Conservation (phyloP, 106 monocot species). For the Agapanthus africanus region DNA sequence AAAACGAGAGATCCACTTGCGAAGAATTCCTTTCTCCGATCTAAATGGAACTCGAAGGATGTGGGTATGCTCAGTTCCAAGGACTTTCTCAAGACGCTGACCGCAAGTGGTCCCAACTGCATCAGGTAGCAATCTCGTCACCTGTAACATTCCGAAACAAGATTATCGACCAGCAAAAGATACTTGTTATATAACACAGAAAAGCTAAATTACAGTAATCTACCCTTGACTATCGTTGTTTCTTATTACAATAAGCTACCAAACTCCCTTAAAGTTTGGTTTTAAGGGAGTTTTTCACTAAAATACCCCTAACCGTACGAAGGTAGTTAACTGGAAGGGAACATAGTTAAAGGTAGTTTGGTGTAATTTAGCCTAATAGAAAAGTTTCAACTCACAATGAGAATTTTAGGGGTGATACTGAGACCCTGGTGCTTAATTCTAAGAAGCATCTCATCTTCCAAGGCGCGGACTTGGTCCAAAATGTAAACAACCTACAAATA, state of each 20-base stretch:
- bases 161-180: background rate
- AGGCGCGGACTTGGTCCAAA: constrained; percentile 94
- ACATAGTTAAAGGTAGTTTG: background rate
- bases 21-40: constrained; percentile 23
- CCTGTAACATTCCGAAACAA: no score
- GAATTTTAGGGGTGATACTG: constrained; percentile 66
- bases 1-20: constrained; percentile 39
- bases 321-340: background rate
- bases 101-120: constrained; percentile 34
- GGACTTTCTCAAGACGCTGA: constrained; percentile 25
- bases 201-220: no score
- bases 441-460: constrained; percentile 85
- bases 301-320: no score
- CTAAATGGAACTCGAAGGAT: constrained; percentile 36
- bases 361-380: background rate
- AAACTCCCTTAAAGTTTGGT: no score
- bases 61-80: constrained; percentile 25
- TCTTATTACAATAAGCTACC: no score
- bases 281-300: no score
- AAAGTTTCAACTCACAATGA: constrained; percentile 56
- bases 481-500: constrained; percentile 81
- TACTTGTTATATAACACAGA: no score
- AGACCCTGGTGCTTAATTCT: constrained; percentile 91
- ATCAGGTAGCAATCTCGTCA: constrained; percentile 34
- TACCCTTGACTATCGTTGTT: no score